Evolutionary conservation across 805 yeast genomes (phyloP), one percentile per base, ranked within the genome.

Genomic region (Nakazawaea ambrosiae): DNA sequence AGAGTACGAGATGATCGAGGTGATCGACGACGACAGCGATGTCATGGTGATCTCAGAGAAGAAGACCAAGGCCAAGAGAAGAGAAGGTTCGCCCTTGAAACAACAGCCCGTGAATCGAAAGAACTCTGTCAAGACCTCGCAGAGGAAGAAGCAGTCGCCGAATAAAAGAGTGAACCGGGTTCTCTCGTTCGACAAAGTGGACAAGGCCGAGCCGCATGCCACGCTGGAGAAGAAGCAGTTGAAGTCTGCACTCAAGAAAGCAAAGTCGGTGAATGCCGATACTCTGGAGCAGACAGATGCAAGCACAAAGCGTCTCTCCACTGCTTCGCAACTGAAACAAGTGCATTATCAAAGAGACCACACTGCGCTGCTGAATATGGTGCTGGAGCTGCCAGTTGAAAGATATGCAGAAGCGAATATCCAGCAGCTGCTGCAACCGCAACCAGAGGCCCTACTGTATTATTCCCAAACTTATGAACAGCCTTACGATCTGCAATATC

Each of bases 1-100:
- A 6, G 7, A 12, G 9, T 37, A 37, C 27, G 40, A 37, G 25
- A 31, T 31, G 35, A 31, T 36, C 9, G 31, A 36, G 10, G 26
- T 23, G 7, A 20, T 30, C 4, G 40, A 31, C n/a, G 27, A 24
- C 16, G 34, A 18, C 12, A 16, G 10, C 3, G 33, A 11, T n/a
- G 6, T 8, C 15, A 22, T 8, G 11, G 28, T 12, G 7, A 26
- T 26, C 15, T 12, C 6, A n/a, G 16, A 10, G 12, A n/a, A 26
- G 18, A 6, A 14, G 7, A 12, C 9, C 6, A 20, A 20, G 19
- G 16, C 4, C 24, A 18, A 18, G 19, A 5, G 10, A 19, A n/a
- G 14, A 7, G 10, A 9, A 19, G 24, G 40, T 12, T 31, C 36
- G 12, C 40, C 40, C 5, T 37, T 37, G 33, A 37, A 20, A 20